These are phyloP conservation scores for Pythium monospermum DNA, from an alignment of 352 stramenopile genomes.

Conservation along the genomic window DNA sequence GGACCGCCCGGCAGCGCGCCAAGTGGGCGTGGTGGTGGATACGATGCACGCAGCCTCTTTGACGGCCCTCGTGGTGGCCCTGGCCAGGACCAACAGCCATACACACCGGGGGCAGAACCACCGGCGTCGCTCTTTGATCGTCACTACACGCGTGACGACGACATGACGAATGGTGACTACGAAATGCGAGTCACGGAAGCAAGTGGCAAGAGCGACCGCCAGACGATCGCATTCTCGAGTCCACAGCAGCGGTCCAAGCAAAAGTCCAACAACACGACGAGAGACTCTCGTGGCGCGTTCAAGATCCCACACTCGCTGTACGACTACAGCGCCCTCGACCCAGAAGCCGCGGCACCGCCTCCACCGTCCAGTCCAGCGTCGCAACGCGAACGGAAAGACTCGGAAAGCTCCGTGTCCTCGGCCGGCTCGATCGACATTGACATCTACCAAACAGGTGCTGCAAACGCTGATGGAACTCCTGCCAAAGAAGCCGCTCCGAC, in stretches of 20 bases:
- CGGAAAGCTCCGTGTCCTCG: conserved; percentile 60
- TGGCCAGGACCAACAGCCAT: not conserved
- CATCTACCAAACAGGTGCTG: conserved; percentile 31
- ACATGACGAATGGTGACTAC: conserved; percentile 9
- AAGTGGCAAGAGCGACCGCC: not conserved
- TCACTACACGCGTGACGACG: conserved; percentile 15
- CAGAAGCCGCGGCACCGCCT: not conserved
- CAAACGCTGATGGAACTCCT: too few species aligned
- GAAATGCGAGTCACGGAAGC: conserved; percentile 3
- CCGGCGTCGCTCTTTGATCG: conserved; percentile 67
- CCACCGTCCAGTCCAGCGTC: conserved; percentile 12
- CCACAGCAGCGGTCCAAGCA: conserved; percentile 5
- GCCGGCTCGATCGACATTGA: conserved; percentile 71
- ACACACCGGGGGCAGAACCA: conserved; percentile 5
- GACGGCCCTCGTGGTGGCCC: not conserved
- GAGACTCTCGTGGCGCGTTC: conserved; percentile 17
- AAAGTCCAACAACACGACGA: conserved; percentile 13
- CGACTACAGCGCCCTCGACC: conserved; percentile 18
- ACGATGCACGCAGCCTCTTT: conserved; percentile 9
- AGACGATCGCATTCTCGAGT: not conserved
- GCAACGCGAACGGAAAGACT: conserved; percentile 24
- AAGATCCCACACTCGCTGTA: conserved; percentile 27
- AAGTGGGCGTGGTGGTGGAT: not conserved
- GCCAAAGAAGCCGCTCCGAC: too few species aligned
- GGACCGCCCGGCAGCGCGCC: too few species aligned